Evolutionary conservation across 192 early-diverging fungal species (phyloP).

Genomic region (Umbelopsis isabellina): DNA sequence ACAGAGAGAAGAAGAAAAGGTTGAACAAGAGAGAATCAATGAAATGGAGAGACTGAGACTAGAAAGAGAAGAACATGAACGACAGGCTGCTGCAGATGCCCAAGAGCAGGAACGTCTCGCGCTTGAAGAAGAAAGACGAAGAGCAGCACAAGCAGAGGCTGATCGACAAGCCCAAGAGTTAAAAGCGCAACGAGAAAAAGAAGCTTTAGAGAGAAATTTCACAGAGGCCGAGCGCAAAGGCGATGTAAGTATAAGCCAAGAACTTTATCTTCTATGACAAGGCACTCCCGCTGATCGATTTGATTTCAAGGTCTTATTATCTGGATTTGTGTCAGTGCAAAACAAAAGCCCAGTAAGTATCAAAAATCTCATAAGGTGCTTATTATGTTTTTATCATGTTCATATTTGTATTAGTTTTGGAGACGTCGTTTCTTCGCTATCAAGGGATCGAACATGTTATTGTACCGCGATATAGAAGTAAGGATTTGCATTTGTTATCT

Average conservation of each 20-base stretch:
- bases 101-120: conserved; percentile 44
- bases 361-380: background rate
- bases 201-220: conserved; percentile 22
- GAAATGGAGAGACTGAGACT: conserved; percentile 38
- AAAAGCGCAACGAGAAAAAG: conserved; percentile 24
- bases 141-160: conserved; percentile 49
- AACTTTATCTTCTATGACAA: background rate
- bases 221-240: conserved; percentile 40
- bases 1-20: conserved; percentile 34
- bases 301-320: conserved; percentile 26
- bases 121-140: conserved; percentile 38
- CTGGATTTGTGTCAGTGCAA: conserved; percentile 39
- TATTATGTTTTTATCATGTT: background rate
- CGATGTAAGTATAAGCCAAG: conserved; percentile 44
- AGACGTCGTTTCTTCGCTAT: conserved; percentile 62
- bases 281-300: background rate
- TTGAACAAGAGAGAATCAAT: conserved; percentile 34
- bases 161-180: conserved; percentile 21
- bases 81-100: conserved; percentile 37
- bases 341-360: conserved; percentile 32
- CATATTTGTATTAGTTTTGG: conserved; percentile 49
- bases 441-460: conserved; percentile 47
- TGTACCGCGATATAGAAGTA: conserved; percentile 54
- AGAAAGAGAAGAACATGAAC: conserved; percentile 39
- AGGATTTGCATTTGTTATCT: background rate